phyloP scores from a whole-genome alignment of 305 asterid genomes.

The Solanum hybrid region DNA sequence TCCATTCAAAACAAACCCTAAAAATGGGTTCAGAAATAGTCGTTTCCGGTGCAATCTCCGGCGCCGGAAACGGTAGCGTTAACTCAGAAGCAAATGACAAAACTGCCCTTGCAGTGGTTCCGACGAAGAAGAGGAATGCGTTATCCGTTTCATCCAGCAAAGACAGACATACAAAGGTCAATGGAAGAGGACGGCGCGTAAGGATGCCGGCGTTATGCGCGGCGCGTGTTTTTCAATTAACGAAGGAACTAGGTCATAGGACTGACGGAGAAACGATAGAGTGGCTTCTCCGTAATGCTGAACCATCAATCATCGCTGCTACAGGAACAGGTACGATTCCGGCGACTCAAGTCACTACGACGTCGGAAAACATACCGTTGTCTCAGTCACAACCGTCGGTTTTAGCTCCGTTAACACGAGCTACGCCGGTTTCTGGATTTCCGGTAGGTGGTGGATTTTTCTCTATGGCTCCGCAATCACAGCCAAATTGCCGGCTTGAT shows the following conservation, averaged over 20 bases:
- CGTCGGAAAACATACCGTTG: slow-evolving; percentile 13
- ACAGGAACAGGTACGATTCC: slow-evolving; percentile 61
- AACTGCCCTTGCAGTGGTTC: not conserved
- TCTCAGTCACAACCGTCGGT: slow-evolving; percentile 12
- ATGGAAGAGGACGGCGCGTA: slow-evolving; percentile 66
- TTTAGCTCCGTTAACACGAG: slow-evolving; percentile 1
- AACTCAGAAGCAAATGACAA: not conserved
- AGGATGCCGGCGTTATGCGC: slow-evolving; percentile 69
- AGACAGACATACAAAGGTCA: slow-evolving; percentile 61
- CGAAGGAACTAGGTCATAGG: slow-evolving; percentile 56
- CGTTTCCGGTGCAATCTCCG: not conserved
- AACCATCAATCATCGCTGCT: slow-evolving; percentile 47
- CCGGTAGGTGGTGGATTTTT: not conserved
- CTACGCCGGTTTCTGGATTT: not conserved
- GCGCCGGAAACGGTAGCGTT: not conserved
- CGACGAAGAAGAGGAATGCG: not conserved
- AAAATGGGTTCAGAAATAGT: slow-evolving; percentile 10
- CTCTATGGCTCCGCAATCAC: not conserved
- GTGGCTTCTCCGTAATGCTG: slow-evolving; percentile 72
- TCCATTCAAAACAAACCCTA: not conserved
- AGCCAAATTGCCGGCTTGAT: slow-evolving; percentile 12
- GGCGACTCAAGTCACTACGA: slow-evolving; percentile 27
- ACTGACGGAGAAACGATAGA: slow-evolving; percentile 71
- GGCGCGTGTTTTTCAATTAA: slow-evolving; percentile 66
- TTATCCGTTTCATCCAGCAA: slow-evolving; percentile 3